Conservation (phyloP, 441 rosid genomes). For the Mallotus repandus region DNA sequence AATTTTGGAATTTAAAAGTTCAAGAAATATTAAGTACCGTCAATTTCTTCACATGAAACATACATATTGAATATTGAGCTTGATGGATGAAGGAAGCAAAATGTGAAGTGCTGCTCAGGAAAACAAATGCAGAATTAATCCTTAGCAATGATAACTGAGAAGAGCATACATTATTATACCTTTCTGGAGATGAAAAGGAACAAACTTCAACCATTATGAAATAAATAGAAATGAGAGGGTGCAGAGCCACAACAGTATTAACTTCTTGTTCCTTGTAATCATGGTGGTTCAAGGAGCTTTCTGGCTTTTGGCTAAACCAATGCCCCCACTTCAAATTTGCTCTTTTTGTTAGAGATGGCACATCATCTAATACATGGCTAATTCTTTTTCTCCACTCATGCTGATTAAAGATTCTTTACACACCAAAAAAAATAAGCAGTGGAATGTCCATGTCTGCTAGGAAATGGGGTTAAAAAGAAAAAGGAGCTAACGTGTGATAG, state of each 20-base stretch:
- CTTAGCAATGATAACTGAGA: not conserved
- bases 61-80: no score
- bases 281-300: not conserved
- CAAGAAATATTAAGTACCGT: not conserved
- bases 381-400: constrained; percentile 2
- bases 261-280: not conserved
- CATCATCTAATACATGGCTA: not conserved
- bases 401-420: not conserved
- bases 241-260: not conserved
- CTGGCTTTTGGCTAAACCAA: not conserved
- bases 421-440: not conserved
- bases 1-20: constrained; percentile 19
- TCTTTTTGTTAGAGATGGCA: not conserved
- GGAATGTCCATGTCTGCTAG: not conserved
- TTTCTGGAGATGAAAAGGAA: not conserved
- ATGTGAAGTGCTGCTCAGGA: no score
- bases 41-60: not conserved
- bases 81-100: no score
- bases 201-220: not conserved
- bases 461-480: not conserved
- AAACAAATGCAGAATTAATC: no score
- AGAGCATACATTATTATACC: not conserved
- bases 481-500: no score
- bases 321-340: not conserved
- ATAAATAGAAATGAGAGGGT: not conserved